These are phyloP conservation scores for Euphorbia pulcherrima DNA, from an alignment of 345 rosid species.

Conservation along the genomic window DNA sequence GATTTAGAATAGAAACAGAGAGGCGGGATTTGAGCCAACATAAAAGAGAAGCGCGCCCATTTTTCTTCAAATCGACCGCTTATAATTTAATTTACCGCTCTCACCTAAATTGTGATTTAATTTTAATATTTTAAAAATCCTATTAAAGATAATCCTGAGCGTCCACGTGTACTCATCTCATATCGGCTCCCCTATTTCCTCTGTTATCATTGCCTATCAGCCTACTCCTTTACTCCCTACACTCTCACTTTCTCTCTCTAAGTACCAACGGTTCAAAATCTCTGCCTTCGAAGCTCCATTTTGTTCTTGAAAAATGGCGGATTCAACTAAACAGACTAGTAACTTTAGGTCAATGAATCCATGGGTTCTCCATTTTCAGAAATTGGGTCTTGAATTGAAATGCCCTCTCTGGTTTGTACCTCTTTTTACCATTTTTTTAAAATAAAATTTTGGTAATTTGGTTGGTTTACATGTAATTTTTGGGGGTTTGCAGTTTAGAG, in stretches of 20 bases:
- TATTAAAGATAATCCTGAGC: neutral
- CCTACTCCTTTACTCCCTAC: too few relatives aligned
- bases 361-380: slow-evolving; percentile 75
- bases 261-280: neutral
- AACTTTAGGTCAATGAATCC: slow-evolving; percentile 46
- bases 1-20: too few relatives aligned
- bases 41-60: neutral
- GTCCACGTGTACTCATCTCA: slow-evolving; percentile 9
- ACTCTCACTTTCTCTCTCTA: neutral
- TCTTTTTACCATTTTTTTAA: neutral
- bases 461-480: neutral
- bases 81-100: slow-evolving; percentile 1
- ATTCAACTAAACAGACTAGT: too few relatives aligned
- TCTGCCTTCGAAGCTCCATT: neutral
- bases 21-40: neutral
- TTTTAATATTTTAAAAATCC: neutral
- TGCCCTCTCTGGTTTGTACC: slow-evolving; percentile 88
- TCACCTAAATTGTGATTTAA: neutral
- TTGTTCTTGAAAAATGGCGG: slow-evolving; percentile 35
- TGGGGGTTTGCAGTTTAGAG: slow-evolving; percentile 46
- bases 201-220: neutral
- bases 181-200: neutral
- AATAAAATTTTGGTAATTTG: neutral
- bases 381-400: slow-evolving; percentile 78
- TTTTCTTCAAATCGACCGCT: neutral